Evolutionary conservation across 768 basidiomycete species (phyloP), one percentile per base, ranked within the genome.

Genomic region (Termitomyces eurrhizus): DNA sequence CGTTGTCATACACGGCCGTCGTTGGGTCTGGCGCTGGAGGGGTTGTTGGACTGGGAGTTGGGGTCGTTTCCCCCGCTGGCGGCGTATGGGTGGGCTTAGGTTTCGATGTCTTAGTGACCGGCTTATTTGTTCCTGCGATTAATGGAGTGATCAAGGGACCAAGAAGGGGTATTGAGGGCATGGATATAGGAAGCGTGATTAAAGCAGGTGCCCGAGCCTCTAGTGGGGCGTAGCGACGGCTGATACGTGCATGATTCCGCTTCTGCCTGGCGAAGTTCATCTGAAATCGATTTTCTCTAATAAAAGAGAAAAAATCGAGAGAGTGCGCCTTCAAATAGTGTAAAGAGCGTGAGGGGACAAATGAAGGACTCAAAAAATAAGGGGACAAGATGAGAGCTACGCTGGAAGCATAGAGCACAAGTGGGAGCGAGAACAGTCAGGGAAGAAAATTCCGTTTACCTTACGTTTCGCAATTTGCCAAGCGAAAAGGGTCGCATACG

Each of bases 81-180:
- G 66, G n/a, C n/a, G n/a, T 36, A 11, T 58, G 5, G 11, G 69
- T 50, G 32, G 62, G 61, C 42, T 44, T 44, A 3, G 68, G n/a
- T 44, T 44, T 41, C 13, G 66, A 42, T 29, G 67, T 59, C 14
- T 65, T 59, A 24, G 62, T 21, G 21, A 48, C 24, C 8, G 68
- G 57, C 32, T 60, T 33, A 53, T 70, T 72, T 32, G 59, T 67
- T 14, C 68, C 70, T 29, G 66, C 70, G 32, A 80, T 42, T 36
- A 82, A 32, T 26, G 77, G 68, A 24, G 62, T 70, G 41, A 77
- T 55, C 18, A 83, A 35, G 2, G 75, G 71, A n/a, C 68, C 68
- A 35, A 79, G 64, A 33, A 82, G 52, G 2, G 82, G 78, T 41
- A 81, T 66, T 8, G 77, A 73, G 14, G 78, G 77, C 26, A 78